phyloP scores from a whole-genome alignment of 768 basidiomycete genomes.

The Arthromyces matolae region DNA sequence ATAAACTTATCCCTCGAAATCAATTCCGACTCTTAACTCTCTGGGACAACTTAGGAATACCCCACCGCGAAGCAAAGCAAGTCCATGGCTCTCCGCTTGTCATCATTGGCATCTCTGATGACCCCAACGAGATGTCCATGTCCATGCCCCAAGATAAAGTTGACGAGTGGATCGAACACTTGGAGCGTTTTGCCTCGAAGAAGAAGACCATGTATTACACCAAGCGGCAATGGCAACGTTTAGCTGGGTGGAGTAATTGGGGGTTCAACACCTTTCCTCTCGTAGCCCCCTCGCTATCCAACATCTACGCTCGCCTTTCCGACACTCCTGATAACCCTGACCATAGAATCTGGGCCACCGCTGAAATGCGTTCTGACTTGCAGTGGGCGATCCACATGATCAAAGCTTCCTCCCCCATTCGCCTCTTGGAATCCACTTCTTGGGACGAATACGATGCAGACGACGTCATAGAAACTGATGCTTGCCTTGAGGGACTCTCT shows the following conservation, averaged over 20 bases:
- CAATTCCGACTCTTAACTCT: not conserved
- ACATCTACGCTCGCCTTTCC: no score
- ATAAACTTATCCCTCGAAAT: not conserved
- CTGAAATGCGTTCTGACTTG: slow-evolving; percentile 19
- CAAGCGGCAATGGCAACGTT: slow-evolving; percentile 23
- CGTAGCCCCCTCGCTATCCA: slow-evolving; percentile 23
- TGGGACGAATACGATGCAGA: slow-evolving; percentile 18
- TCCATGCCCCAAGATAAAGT: not conserved
- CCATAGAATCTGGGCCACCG: slow-evolving; percentile 27
- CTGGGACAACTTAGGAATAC: not conserved
- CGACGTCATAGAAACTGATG: slow-evolving; percentile 20
- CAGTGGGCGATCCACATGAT: slow-evolving; percentile 27
- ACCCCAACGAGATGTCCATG: not conserved
- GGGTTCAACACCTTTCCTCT: slow-evolving; percentile 36
- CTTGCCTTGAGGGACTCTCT: slow-evolving; percentile 16
- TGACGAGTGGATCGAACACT: not conserved
- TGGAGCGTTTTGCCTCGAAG: not conserved
- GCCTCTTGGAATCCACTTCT: slow-evolving; percentile 14
- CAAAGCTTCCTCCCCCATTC: slow-evolving; percentile 15
- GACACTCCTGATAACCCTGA: no score
- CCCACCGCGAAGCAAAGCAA: not conserved
- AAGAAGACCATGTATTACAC: not conserved
- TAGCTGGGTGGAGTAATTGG: slow-evolving; percentile 33
- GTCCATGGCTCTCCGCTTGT: not conserved
- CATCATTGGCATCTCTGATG: not conserved